These are phyloP conservation scores for Citrus unshiu DNA, from an alignment of 345 rosid species.

Conservation along the genomic window DNA sequence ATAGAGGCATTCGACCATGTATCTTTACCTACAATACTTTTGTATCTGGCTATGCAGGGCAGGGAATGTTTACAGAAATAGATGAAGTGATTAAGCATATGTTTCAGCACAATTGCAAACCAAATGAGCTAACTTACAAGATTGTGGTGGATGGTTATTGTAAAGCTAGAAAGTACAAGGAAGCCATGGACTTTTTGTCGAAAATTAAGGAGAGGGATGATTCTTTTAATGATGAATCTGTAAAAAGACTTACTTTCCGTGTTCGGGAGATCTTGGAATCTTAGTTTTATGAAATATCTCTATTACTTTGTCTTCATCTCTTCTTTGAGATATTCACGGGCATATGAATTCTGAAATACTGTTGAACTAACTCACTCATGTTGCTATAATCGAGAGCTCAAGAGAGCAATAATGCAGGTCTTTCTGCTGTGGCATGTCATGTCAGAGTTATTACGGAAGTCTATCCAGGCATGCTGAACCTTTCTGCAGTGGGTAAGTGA, in stretches of 20 bases:
- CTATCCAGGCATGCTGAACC: too few species aligned
- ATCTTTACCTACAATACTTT: slow-evolving; percentile 86
- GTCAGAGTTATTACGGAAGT: background rate
- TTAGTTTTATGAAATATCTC: slow-evolving; percentile 8
- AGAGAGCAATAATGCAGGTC: background rate
- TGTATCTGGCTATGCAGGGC: slow-evolving; percentile 59
- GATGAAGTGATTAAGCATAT: slow-evolving; percentile 66
- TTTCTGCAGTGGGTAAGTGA: background rate
- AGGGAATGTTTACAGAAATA: slow-evolving; percentile 62
- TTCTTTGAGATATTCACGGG: background rate
- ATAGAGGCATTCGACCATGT: slow-evolving; percentile 67
- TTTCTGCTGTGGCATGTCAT: background rate
- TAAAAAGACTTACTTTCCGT: slow-evolving; percentile 56
- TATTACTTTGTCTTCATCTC: background rate
- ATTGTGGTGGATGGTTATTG: slow-evolving; percentile 84
- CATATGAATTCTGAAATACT: background rate
- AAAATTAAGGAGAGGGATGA: slow-evolving; percentile 55
- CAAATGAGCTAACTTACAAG: slow-evolving; percentile 84
- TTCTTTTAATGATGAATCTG: slow-evolving; percentile 44
- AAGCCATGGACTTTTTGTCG: slow-evolving; percentile 76
- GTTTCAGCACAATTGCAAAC: slow-evolving; percentile 64
- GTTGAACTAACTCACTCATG: background rate
- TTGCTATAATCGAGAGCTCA: background rate
- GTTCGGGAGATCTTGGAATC: slow-evolving; percentile 51
- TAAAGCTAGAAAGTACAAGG: slow-evolving; percentile 54